These are phyloP conservation scores for Xylariales sp. DNA, from an alignment of 2,329 filamentous ascomycete genomes.

Conservation along the genomic window DNA sequence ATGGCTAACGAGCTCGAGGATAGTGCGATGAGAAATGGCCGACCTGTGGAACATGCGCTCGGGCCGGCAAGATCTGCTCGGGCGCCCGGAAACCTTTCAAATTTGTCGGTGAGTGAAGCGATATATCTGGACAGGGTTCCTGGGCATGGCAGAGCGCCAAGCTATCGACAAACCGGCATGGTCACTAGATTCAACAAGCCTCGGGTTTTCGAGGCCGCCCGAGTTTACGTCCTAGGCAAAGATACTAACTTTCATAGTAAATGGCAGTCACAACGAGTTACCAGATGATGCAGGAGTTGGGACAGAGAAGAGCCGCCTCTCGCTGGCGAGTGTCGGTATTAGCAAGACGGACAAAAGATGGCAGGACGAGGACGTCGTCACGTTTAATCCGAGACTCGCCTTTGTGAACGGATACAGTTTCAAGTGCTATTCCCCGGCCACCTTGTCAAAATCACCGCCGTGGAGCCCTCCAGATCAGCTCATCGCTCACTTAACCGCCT, in stretches of 20 bases:
- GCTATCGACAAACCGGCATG: neutral
- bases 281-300: slow-evolving; percentile 1
- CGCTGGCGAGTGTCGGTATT: slow-evolving; percentile 11
- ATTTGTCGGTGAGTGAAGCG: slow-evolving; percentile 39
- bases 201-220: neutral
- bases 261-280: slow-evolving; percentile 46
- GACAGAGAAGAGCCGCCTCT: slow-evolving; percentile 6
- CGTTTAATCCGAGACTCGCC: slow-evolving; percentile 40
- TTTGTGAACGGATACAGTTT: slow-evolving; percentile 35
- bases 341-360: slow-evolving; percentile 19
- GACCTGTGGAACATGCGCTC: slow-evolving; percentile 46
- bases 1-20: slow-evolving; percentile 29
- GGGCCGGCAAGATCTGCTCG: slow-evolving; percentile 46
- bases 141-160: neutral
- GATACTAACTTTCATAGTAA: slow-evolving; percentile 39
- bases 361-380: slow-evolving; percentile 20
- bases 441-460: slow-evolving; percentile 27
- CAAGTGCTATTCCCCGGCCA: slow-evolving; percentile 21
- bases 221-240: neutral
- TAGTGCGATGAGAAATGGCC: slow-evolving; percentile 51
- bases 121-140: neutral
- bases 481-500: slow-evolving; percentile 39
- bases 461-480: slow-evolving; percentile 40
- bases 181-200: neutral
- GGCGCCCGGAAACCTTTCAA: slow-evolving; percentile 45